Evolutionary conservation across 2,329 filamentous ascomycete genomes (phyloP), one percentile per base, ranked within the genome.

Genomic region (Arthrinium phaeospermum): DNA sequence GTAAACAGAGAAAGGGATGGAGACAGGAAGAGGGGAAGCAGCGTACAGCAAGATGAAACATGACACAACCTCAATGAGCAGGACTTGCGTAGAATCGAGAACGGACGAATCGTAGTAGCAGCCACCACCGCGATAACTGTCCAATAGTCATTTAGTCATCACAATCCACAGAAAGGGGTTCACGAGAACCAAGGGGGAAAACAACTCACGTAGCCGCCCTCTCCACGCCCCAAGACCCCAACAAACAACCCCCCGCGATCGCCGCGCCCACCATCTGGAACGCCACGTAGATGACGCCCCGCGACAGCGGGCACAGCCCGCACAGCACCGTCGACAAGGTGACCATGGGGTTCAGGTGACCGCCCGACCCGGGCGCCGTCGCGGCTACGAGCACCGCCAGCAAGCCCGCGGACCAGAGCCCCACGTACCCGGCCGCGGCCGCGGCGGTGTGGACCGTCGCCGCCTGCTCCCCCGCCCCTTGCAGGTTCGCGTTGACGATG

Each of bases 261-360:
- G 84, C 79, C 4, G 82, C 84, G 1, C 87, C 87, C 0, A 82
- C 61, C 0, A 81, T 83, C 76, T 89, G 87, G 19, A 82, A 83
- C 5, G 78, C 71, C 4, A 89, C 73, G 71, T 88, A 88, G 13
- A 88, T 72, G 0, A 87, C 76, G 22, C 83, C 82, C 77, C 87
- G 82, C 0, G 87, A 83, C 16, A 88, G 80, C 1, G 85, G 85
- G 27, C 85, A 85, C 16, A 89, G 79, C 0, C 86, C 83, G 1
- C 85, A 83, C 34, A 87, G 84, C 72, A 90, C 85, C 2, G 87
- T 87, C 3, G 85, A 82, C 67, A 89, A 83, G 0, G 87, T 88
- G 73, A 90, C 88, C 45, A 85, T 79, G 1, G 87, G 87, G 74
- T 87, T 89, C 71, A 89, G 78, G 75, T 89, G 87, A 1, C 85